Percentiles rank a stretch among this genome's conserved stretches.
Conservation (phyloP, 2,329 filamentous ascomycete species). For the Coniella vitis region DNA sequence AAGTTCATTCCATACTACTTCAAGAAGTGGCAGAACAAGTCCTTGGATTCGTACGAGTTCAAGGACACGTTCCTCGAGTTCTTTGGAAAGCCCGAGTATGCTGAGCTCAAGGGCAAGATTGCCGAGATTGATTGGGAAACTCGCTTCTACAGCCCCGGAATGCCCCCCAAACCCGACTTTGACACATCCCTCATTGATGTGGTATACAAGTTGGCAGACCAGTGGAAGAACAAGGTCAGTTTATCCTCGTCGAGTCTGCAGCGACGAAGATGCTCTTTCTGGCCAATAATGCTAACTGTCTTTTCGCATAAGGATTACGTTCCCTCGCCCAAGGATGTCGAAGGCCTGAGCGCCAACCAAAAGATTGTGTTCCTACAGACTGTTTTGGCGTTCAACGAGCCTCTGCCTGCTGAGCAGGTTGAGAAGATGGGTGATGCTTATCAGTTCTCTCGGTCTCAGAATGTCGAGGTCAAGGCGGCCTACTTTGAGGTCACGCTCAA, state of each 20-base stretch:
- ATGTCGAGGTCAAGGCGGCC: conserved; percentile 77
- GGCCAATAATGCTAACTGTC: background rate
- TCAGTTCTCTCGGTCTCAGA: conserved; percentile 64
- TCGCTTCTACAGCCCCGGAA: conserved; percentile 81
- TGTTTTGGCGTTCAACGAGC: conserved; percentile 59
- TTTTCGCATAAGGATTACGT: conserved; percentile 43
- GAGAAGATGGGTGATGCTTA: conserved; percentile 70
- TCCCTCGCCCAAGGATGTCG: conserved; percentile 62
- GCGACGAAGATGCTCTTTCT: too few relatives aligned
- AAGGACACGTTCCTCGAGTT: conserved; percentile 81
- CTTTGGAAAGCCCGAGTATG: conserved; percentile 62
- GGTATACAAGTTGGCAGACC: conserved; percentile 74
- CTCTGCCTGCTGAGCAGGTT: conserved; percentile 59
- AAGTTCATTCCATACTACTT: conserved; percentile 96
- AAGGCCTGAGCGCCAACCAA: conserved; percentile 76
- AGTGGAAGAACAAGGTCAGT: conserved; percentile 63
- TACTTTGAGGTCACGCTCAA: conserved; percentile 76
- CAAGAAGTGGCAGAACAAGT: conserved; percentile 74
- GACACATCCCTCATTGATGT: conserved; percentile 81
- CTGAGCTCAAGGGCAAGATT: conserved; percentile 56
- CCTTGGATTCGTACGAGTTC: conserved; percentile 90
- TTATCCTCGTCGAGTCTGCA: too few relatives aligned
- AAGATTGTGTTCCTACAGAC: conserved; percentile 80
- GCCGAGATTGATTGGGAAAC: conserved; percentile 79
- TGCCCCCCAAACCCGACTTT: conserved; percentile 85